Evolutionary conservation across 768 basidiomycete species (phyloP), one percentile per base, ranked within the genome.

Genomic region (Kwoniella dejecticola): DNA sequence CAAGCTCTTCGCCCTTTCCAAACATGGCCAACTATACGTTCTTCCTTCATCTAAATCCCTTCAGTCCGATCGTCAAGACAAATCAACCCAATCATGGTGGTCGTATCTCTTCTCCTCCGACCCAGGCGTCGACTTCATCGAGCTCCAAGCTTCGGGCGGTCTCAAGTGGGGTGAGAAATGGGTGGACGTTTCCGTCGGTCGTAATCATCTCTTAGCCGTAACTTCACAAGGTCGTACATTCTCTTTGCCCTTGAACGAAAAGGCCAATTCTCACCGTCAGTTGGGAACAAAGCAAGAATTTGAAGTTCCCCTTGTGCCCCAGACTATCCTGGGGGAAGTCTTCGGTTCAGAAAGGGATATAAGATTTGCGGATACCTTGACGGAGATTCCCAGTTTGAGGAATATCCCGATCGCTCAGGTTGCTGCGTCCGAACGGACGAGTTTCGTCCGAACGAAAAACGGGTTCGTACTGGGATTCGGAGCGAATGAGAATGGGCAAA

Each of bases 381-480:
- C 86, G 61, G 90, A 92, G 75, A 84, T 96, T 27, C 89, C 90
- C 0, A 83, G 87, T 2, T 79, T 96, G 24, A 82, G 79, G 48
- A 88, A 84, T 1, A 77, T 91, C 4, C 75, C 84, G 23, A 81
- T 89, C 44, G 83, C 82, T 19, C 87, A 90, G 77, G 81, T 91
- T 44, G 86, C 86, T 27, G 85, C 91, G 24, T 90, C 90, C 2
- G 81, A 82, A 38, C 83, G 86, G 56, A 86, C 84, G 47, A 91
- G 89, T 69, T 91, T 90, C 71, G 87, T 83, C 10, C 81, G 86
- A 24, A 91, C 90, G 0, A 69, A 79, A 5, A 78, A 81, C 2
- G 93, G 91, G 1, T 82, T 86, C 55, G 89, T 94, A 10, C 83
- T 97, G 19, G 90, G 87, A 0, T 95, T 89, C 86, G 93, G 93